Base-by-base conservation (phyloP, 305 asterid species). In the Salvia sclarea region DNA sequence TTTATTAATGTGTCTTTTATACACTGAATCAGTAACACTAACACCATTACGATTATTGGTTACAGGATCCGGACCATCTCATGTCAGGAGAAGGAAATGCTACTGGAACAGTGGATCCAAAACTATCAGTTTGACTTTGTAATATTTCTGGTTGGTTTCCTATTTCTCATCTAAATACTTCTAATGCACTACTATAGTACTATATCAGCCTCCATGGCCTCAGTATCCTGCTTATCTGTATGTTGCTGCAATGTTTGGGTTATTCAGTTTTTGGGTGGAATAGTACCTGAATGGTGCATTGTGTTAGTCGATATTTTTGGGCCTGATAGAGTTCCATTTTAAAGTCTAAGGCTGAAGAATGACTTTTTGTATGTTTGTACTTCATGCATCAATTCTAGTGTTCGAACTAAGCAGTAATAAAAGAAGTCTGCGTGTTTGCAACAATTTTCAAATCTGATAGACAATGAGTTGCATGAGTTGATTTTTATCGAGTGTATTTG, bases 51-150 rank as follows among this genome's bases (percentile, higher is more conserved):
- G 53, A 55, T 25, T 35, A 16, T 9, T 61, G 48, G 57, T 68
- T 31, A 76, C 83, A 93, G 98, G 98, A 93, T 75, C 97, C 98
- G 0, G 86, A 88, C 47, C 89, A 87, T 53, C 74, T 83, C 60
- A 72, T 93, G 44, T 78, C 95, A 4, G 96, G 88, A 25, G 98
- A 93, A 81, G 98, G 96, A 80, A 93, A 83, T 77, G 81, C 95
- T 69, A 24, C 87, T 6, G 98, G 98, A 45, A 83, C 88, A 22
- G 80, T 89, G 74, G 96, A 87, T 52, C 89, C 96, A 24, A 86
- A 86, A 45, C 76, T 79, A 76, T 64, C 86, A 22, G 59, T 79
- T 22, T 82, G 81, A 86, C 76, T 56, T 18, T 50, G 4, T 24
- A 17, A 40, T 31, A 13, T 49, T 18, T 64, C 45, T 69, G 73